Percentiles rank a stretch among this genome's conserved stretches.
Conservation (phyloP, 768 basidiomycete species). For the Sutorius australiensis region DNA sequence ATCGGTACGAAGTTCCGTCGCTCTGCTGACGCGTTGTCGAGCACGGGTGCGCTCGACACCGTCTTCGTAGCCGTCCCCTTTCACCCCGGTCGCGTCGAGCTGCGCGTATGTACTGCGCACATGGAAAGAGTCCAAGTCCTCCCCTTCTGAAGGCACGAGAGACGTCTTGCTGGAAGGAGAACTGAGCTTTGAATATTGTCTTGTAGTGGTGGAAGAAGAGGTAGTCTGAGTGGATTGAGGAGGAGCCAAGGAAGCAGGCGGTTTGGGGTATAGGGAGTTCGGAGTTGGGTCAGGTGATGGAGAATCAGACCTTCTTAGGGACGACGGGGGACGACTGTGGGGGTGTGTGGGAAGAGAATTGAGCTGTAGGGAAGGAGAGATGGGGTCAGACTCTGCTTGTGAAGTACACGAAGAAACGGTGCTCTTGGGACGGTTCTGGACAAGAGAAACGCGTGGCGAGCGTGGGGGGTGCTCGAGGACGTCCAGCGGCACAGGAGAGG, state of each 20-base stretch:
- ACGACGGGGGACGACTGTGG: slow-evolving; percentile 28
- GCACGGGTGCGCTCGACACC: slow-evolving; percentile 92
- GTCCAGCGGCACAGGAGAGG: slow-evolving; percentile 11
- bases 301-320: slow-evolving; percentile 20
- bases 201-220: slow-evolving; percentile 22
- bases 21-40: slow-evolving; percentile 50
- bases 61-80: slow-evolving; percentile 91
- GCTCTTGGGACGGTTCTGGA: slow-evolving; percentile 20
- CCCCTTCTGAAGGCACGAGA: slow-evolving; percentile 68
- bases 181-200: slow-evolving; percentile 30
- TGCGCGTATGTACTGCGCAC: slow-evolving; percentile 86
- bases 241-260: slow-evolving; percentile 15
- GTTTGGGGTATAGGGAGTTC: slow-evolving; percentile 17
- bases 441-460: slow-evolving; percentile 20
- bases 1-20: slow-evolving; percentile 57
- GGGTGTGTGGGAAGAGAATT: slow-evolving; percentile 27
- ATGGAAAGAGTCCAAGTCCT: slow-evolving; percentile 79
- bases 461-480: slow-evolving; percentile 26
- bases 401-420: slow-evolving; percentile 28
- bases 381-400: slow-evolving; percentile 15
- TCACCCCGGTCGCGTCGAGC: slow-evolving; percentile 86
- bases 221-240: slow-evolving; percentile 40
- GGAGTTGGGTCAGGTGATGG: slow-evolving; percentile 21
- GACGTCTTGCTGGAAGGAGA: slow-evolving; percentile 52
- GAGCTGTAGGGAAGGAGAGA: slow-evolving; percentile 15